Evolutionary conservation across 2,329 filamentous ascomycete species (phyloP).

Genomic region (Aspergillus sp.): DNA sequence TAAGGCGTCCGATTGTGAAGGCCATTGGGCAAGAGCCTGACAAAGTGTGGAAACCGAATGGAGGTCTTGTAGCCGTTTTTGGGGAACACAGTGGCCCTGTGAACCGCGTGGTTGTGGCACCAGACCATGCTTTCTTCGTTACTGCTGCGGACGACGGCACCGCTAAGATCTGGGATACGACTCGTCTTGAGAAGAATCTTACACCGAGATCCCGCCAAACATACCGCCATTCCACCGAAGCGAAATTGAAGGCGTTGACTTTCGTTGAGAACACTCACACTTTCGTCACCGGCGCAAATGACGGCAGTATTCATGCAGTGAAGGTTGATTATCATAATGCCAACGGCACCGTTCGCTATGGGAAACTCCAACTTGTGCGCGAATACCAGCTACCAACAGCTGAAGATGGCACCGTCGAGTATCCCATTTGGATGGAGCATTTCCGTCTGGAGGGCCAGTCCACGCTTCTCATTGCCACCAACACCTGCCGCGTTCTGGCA

Average conservation of each 20-base stretch:
- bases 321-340: constrained; percentile 69
- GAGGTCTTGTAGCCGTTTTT: constrained; percentile 82
- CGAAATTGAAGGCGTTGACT: constrained; percentile 76
- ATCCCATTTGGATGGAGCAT: constrained; percentile 88
- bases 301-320: constrained; percentile 87
- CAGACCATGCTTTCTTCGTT: constrained; percentile 92
- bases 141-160: constrained; percentile 89
- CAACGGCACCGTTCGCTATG: constrained; percentile 68
- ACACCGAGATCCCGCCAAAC: constrained; percentile 84
- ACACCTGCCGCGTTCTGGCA: constrained; percentile 76
- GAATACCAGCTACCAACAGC: constrained; percentile 68
- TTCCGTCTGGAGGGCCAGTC: constrained; percentile 80
- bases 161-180: constrained; percentile 91
- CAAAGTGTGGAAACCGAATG: constrained; percentile 78
- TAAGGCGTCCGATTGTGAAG: constrained; percentile 54
- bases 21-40: constrained; percentile 56
- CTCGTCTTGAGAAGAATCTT: constrained; percentile 85
- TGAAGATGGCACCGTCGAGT: constrained; percentile 58
- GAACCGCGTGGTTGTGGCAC: constrained; percentile 77
- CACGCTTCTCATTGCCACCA: constrained; percentile 83
- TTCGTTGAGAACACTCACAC: constrained; percentile 94
- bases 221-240: constrained; percentile 70
- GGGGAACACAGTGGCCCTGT: constrained; percentile 82
- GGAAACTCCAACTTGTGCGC: constrained; percentile 72
- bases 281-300: constrained; percentile 85